These are phyloP conservation scores for Xanthoconium separans DNA, from an alignment of 1,284 basidiomycete species.

Conservation along the genomic window DNA sequence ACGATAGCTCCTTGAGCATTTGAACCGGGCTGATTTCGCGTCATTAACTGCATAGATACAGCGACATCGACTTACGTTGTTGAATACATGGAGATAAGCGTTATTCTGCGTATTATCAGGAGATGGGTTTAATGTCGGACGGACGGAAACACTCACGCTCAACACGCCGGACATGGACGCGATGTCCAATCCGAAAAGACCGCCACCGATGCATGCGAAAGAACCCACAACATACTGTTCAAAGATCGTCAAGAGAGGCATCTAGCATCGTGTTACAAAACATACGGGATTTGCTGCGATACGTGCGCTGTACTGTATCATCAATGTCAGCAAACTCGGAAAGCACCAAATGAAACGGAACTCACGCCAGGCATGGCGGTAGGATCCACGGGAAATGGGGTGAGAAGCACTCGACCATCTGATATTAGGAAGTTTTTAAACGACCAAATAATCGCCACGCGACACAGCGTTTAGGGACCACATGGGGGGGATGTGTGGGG, in stretches of 20 bases:
- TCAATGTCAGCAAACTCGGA: conserved; percentile 4
- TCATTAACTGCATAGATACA: not conserved
- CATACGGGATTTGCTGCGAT: conserved; percentile 52
- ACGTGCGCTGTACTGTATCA: conserved; percentile 43
- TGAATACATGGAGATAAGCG: conserved; percentile 52
- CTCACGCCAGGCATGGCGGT: conserved; percentile 26
- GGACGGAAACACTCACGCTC: conserved; percentile 42
- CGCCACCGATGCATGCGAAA: conserved; percentile 79
- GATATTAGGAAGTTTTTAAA: conserved; percentile 13
- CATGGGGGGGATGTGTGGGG: conserved; percentile 2
- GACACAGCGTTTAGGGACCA: not conserved
- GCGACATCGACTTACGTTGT: conserved; percentile 36
- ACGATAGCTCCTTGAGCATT: conserved; percentile 71
- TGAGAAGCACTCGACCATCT: not conserved
- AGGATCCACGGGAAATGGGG: not conserved
- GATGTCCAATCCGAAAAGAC: conserved; percentile 77
- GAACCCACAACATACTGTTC: conserved; percentile 65
- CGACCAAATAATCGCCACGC: not conserved
- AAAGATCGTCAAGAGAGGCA: conserved; percentile 3
- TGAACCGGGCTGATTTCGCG: conserved; percentile 41
- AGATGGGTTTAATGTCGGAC: not conserved
- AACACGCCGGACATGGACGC: conserved; percentile 80
- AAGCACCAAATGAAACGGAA: not conserved
- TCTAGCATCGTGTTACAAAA: conserved; percentile 4
- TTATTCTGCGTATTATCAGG: conserved; percentile 44